These are phyloP conservation scores for Conoideocrella luteorostrata DNA, from an alignment of 2,329 filamentous ascomycete genomes.

Conservation along the genomic window DNA sequence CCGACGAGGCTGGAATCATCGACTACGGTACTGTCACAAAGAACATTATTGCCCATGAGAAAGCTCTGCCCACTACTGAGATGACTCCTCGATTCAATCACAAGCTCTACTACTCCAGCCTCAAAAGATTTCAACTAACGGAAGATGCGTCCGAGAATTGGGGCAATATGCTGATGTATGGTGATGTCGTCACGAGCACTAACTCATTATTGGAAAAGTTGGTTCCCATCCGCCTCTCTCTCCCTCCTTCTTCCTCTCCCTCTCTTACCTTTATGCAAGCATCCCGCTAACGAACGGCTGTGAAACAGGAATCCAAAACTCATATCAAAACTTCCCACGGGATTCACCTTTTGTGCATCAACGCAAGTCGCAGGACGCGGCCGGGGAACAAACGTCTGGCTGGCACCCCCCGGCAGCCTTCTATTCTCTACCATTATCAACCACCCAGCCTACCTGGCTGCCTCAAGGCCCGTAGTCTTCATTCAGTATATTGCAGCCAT, in stretches of 20 bases:
- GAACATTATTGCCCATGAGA: slow-evolving; percentile 65
- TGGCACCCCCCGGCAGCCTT: slow-evolving; percentile 77
- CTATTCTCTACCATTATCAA: slow-evolving; percentile 86
- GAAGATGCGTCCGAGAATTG: slow-evolving; percentile 59
- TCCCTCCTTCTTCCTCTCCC: neutral
- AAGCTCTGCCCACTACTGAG: slow-evolving; percentile 58
- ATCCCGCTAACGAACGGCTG: too few species aligned
- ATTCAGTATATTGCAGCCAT: slow-evolving; percentile 89
- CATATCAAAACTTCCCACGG: slow-evolving; percentile 68
- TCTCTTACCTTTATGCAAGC: slow-evolving; percentile 5
- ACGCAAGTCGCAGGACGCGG: slow-evolving; percentile 84
- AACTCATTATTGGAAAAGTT: slow-evolving; percentile 89
- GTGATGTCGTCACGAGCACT: slow-evolving; percentile 87
- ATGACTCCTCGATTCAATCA: slow-evolving; percentile 86
- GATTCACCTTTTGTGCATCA: slow-evolving; percentile 83
- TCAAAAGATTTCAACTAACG: slow-evolving; percentile 56
- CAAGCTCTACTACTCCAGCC: slow-evolving; percentile 65
- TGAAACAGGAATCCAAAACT: slow-evolving; percentile 67
- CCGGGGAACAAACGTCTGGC: slow-evolving; percentile 88
- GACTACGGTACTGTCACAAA: slow-evolving; percentile 73
- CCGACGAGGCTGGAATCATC: slow-evolving; percentile 51
- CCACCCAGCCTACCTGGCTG: slow-evolving; percentile 67
- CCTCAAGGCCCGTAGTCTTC: slow-evolving; percentile 77
- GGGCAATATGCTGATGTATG: slow-evolving; percentile 75
- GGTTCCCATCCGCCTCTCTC: slow-evolving; percentile 10